Conservation (phyloP, 2,329 filamentous ascomycete species). For the Trichoderma sp. region DNA sequence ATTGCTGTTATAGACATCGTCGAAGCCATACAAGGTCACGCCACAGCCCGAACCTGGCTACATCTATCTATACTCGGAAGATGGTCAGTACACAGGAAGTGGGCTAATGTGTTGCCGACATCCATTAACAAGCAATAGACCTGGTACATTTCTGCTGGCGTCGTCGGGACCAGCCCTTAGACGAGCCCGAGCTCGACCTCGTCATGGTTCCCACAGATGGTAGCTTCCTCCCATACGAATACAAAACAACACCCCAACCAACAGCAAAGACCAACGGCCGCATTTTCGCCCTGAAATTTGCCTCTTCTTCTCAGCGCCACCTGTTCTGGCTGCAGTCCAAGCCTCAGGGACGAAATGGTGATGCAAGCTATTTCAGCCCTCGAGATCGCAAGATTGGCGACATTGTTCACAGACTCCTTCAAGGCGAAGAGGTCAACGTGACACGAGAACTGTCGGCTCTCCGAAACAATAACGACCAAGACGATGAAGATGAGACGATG, state of each 20-base stretch:
- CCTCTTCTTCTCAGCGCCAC: constrained; percentile 85
- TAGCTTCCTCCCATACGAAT: constrained; percentile 80
- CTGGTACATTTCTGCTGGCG: constrained; percentile 98
- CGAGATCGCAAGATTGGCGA: constrained; percentile 86
- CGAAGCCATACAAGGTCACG: constrained; percentile 71
- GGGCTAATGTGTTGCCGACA: background rate
- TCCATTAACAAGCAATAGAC: constrained; percentile 53
- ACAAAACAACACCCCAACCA: constrained; percentile 58
- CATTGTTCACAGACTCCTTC: constrained; percentile 80
- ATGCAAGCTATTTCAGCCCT: constrained; percentile 79
- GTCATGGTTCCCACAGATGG: constrained; percentile 93
- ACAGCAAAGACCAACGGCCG: constrained; percentile 78
- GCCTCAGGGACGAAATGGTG: constrained; percentile 69
- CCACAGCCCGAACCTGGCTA: constrained; percentile 77
- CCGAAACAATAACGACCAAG: constrained; percentile 54
- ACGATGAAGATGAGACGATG: constrained; percentile 59
- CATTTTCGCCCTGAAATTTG: constrained; percentile 92
- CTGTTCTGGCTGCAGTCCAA: constrained; percentile 97
- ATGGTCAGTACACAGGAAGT: constrained; percentile 59
- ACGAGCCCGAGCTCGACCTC: constrained; percentile 81
- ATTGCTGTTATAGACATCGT: constrained; percentile 44
- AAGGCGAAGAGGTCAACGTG: constrained; percentile 87
- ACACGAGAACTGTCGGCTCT: constrained; percentile 70
- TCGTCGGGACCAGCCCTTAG: constrained; percentile 70
- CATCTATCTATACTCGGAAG: constrained; percentile 89